Evolutionary conservation across 306 rosid species (phyloP).

Genomic region (Sicyos edulis): DNA sequence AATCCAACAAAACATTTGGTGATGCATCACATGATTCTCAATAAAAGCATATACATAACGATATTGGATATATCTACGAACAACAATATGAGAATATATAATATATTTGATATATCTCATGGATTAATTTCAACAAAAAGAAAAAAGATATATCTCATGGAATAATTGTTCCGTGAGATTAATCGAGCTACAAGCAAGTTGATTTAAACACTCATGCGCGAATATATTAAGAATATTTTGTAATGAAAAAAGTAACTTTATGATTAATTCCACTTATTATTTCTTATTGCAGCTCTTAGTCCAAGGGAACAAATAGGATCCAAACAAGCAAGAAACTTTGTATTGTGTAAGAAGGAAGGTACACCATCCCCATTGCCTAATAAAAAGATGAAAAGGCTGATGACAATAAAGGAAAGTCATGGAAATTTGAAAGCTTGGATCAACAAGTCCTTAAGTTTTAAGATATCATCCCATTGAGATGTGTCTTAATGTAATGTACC

Average conservation of each 20-base stretch:
- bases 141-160: no score
- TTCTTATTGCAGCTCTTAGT: constrained; percentile 36
- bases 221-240: no score
- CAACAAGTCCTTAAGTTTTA: constrained; percentile 10
- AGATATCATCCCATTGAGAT: background rate
- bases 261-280: background rate
- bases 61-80: background rate
- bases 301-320: constrained; percentile 50
- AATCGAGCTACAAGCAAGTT: no score
- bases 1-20: background rate
- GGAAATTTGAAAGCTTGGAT: constrained; percentile 48
- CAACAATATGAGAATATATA: background rate
- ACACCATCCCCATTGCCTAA: background rate
- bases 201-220: no score
- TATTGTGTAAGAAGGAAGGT: constrained; percentile 50
- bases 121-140: no score
- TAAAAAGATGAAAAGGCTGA: constrained; percentile 3
- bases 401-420: constrained; percentile 25
- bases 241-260: no score
- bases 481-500: background rate
- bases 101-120: no score
- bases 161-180: no score
- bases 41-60: background rate
- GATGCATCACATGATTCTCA: background rate
- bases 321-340: constrained; percentile 42